Base-by-base conservation (phyloP, 495 filamentous ascomycete species). In the Endocarpon pusillum region DNA sequence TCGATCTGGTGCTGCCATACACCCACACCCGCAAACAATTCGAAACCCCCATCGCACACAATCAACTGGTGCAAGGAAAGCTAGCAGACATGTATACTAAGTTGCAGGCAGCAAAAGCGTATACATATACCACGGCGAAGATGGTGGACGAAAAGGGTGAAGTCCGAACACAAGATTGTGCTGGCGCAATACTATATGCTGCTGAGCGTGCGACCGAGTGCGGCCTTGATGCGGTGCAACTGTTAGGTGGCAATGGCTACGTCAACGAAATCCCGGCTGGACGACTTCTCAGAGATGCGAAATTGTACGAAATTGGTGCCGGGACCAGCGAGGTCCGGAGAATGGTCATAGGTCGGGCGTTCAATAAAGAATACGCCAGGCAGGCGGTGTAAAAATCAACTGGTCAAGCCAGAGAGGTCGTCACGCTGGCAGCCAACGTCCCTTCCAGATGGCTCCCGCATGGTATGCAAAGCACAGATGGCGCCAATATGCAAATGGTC, bases 81-180 rank as follows among this genome's bases (percentile, higher is more conserved):
- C 64, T 96, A 15, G 85, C 89, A 37, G 85, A 94, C 52, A 96
- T 97, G 85, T 89, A 96, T 60, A 92, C 81, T 21, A 89, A 91
- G 54, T 67, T 87, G 19, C 76, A 80, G 38, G 85, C 82, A 3
- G 74, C 79, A 3, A 64, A 73, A 11, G 67, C 81, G 19, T 92
- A 89, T 54, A 92, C 81, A 0, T 79, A 81, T 38, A 60, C 70
- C 16, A 81, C 78, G 3, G 83, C 83, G n/a, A 65, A 62, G 17
- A 57, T 67, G 14, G 71, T 93, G 8, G 86, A 94, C 44, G 71
- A 78, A 48, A 55, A 63, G n/a, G 72, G 70, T 3, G 46, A 54
- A 0, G 34, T 89, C 40, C 58, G 69, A 3, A 93, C 86, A 1
- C 79, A 89, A 52, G 91, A 97, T 57, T 96, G 89, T 53, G 89